Evolutionary conservation across 2,329 filamentous ascomycete genomes (phyloP).

Genomic region (Exserohilum rostratum): DNA sequence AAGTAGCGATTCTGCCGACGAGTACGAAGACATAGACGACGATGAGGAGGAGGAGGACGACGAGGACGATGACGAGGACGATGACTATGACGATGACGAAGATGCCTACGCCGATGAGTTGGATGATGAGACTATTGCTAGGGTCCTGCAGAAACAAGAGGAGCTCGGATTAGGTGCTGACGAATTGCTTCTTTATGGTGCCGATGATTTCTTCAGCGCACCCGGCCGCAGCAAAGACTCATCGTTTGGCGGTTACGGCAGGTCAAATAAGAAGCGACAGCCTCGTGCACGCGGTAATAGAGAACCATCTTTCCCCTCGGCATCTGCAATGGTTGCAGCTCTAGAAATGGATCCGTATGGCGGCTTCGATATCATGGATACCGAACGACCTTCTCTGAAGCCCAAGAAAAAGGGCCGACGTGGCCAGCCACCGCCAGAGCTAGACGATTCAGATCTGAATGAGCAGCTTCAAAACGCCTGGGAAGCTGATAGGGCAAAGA

Average conservation of each 20-base stretch:
- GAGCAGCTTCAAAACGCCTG: conserved; percentile 49
- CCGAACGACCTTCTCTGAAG: conserved; percentile 70
- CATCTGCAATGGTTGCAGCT: conserved; percentile 62
- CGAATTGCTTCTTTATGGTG: conserved; percentile 64
- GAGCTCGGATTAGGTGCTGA: conserved; percentile 67
- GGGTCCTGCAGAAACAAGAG: conserved; percentile 65
- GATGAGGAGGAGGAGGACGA: conserved; percentile 61
- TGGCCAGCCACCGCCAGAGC: conserved; percentile 55
- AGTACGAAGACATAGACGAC: conserved; percentile 39
- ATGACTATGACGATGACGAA: background rate
- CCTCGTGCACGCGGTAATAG: conserved; percentile 22
- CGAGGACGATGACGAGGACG: conserved; percentile 45
- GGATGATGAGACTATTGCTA: conserved; percentile 68
- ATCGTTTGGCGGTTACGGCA: conserved; percentile 23
- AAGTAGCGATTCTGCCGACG: conserved; percentile 23
- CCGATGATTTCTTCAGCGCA: conserved; percentile 50
- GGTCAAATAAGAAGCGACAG: conserved; percentile 36
- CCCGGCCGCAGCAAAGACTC: conserved; percentile 26
- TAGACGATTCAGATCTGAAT: conserved; percentile 54
- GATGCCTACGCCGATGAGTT: conserved; percentile 39
- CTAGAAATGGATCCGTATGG: conserved; percentile 66
- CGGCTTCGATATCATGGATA: conserved; percentile 86
- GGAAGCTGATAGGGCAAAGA: conserved; percentile 54
- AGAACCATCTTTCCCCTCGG: conserved; percentile 56
- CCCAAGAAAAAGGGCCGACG: conserved; percentile 69